phyloP scores from a whole-genome alignment of 163 green algal species.

The Scenedesmus sp. region DNA sequence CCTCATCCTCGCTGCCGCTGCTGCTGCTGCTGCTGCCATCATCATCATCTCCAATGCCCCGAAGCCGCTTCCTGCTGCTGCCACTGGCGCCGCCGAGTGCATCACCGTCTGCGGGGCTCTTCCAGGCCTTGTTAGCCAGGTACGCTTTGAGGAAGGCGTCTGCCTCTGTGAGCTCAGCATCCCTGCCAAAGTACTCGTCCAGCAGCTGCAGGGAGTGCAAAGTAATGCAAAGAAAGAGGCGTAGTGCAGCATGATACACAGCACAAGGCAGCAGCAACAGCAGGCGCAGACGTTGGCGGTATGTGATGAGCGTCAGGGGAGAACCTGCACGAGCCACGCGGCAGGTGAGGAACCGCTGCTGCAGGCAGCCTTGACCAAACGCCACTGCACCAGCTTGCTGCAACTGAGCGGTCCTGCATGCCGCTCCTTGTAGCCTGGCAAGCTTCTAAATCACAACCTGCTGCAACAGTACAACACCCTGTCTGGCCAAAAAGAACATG shows the following conservation, averaged over 20 bases:
- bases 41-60: slow-evolving; percentile 46
- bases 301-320: too few relatives aligned
- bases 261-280: not conserved
- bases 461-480: too few relatives aligned
- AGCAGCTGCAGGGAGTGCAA: slow-evolving; percentile 60
- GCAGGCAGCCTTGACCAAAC: too few relatives aligned
- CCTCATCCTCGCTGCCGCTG: slow-evolving; percentile 43
- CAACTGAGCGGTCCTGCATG: too few relatives aligned
- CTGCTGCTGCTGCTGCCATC: slow-evolving; percentile 3
- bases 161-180: slow-evolving; percentile 47
- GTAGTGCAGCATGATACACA: too few relatives aligned
- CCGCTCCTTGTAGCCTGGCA: too few relatives aligned
- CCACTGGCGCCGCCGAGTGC: slow-evolving; percentile 2
- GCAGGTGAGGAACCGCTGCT: too few relatives aligned
- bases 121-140: slow-evolving; percentile 79
- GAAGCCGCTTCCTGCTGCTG: slow-evolving; percentile 37
- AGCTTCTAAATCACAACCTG: too few relatives aligned
- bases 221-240: too few relatives aligned
- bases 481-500: too few relatives aligned
- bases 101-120: slow-evolving; percentile 36
- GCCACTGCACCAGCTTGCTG: too few relatives aligned
- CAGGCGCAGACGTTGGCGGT: not conserved
- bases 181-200: slow-evolving; percentile 77
- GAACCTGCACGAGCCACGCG: too few relatives aligned
- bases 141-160: slow-evolving; percentile 88